These are phyloP conservation scores for Botrytis squamosa DNA, from an alignment of 2,329 filamentous ascomycete genomes.

Conservation along the genomic window DNA sequence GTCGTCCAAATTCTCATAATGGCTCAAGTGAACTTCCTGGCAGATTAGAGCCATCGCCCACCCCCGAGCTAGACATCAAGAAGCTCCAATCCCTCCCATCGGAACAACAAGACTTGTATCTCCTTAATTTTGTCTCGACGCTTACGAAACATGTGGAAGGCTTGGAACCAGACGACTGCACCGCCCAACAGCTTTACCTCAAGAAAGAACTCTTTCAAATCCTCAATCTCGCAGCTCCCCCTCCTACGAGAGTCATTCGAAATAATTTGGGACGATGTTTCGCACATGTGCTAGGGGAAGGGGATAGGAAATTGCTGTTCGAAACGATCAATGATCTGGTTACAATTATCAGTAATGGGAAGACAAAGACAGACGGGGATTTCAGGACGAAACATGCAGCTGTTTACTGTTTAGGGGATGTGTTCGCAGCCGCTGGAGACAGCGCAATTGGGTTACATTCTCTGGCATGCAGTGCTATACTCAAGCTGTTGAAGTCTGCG, in stretches of 20 bases:
- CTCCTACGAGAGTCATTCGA: constrained; percentile 83
- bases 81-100: constrained; percentile 87
- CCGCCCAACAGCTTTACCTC: constrained; percentile 83
- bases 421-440: constrained; percentile 90
- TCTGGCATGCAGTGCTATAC: constrained; percentile 66
- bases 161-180: constrained; percentile 76
- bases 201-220: constrained; percentile 96
- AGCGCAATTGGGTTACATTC: constrained; percentile 84
- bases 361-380: constrained; percentile 73
- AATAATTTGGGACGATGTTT: constrained; percentile 86
- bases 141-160: constrained; percentile 76
- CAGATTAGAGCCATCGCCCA: constrained; percentile 46
- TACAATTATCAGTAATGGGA: constrained; percentile 68
- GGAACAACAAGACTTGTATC: constrained; percentile 93
- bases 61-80: constrained; percentile 80
- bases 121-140: constrained; percentile 83
- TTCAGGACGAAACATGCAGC: constrained; percentile 81
- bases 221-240: constrained; percentile 75
- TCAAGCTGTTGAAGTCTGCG: constrained; percentile 78
- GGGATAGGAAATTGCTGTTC: constrained; percentile 87
- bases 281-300: constrained; percentile 76
- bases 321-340: constrained; percentile 92
- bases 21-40: constrained; percentile 38
- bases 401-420: constrained; percentile 79
- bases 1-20: constrained; percentile 37